phyloP scores from a whole-genome alignment of 1,139 yeast genomes.

The Debaryomyces fabryi region DNA sequence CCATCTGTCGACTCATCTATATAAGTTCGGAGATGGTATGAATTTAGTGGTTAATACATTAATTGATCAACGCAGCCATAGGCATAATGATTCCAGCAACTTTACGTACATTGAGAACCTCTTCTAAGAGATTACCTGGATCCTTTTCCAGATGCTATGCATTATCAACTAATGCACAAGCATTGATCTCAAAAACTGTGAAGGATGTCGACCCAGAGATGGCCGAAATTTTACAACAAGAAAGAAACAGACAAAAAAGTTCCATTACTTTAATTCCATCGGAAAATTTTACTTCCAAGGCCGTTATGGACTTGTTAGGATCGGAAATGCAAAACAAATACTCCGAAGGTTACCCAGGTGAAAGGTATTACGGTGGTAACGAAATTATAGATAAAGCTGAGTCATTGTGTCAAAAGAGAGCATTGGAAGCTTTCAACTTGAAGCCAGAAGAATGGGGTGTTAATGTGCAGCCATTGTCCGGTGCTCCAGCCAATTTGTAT shows the following conservation, averaged over 20 bases:
- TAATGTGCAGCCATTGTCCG: conserved; percentile 90
- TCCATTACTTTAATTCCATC: conserved; percentile 92
- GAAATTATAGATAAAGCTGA: conserved; percentile 92
- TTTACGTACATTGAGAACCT: conserved; percentile 27
- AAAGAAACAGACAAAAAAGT: conserved; percentile 81
- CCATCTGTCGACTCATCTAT: conserved; percentile 1
- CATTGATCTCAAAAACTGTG: conserved; percentile 64
- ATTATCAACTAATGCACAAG: conserved; percentile 49
- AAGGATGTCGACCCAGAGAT: conserved; percentile 83
- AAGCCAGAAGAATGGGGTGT: conserved; percentile 90
- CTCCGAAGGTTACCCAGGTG: conserved; percentile 99
- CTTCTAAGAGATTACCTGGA: conserved; percentile 17
- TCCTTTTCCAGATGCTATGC: conserved; percentile 40
- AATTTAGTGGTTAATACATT: not conserved
- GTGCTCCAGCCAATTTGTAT: conserved; percentile 94
- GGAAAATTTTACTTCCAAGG: conserved; percentile 91
- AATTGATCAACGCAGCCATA: conserved; percentile 1
- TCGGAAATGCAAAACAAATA: conserved; percentile 97
- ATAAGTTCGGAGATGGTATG: not conserved
- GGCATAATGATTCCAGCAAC: conserved; percentile 22
- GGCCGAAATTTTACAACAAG: conserved; percentile 70
- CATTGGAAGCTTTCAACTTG: conserved; percentile 79
- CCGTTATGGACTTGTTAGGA: conserved; percentile 92
- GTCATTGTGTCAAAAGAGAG: conserved; percentile 86
- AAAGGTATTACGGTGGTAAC: conserved; percentile 96